Percentiles rank a stretch among this genome's conserved stretches.
phyloP scores from a whole-genome alignment of 192 early-diverging fungal genomes.

The Lobosporangium transversale region DNA sequence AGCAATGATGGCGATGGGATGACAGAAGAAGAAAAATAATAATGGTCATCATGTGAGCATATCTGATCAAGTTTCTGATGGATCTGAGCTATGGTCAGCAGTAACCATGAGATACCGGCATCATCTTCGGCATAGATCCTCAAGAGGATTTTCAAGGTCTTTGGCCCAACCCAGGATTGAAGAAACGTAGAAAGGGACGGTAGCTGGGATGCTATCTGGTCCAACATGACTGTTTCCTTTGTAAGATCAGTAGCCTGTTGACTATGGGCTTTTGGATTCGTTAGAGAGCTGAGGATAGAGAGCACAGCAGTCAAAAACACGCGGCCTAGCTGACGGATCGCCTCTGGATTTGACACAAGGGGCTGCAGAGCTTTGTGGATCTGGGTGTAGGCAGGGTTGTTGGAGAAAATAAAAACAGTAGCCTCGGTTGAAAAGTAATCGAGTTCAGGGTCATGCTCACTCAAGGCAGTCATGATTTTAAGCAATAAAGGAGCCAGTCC shows the following conservation, averaged over 20 bases:
- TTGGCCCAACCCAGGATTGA: constrained; percentile 11
- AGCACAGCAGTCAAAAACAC: constrained; percentile 8
- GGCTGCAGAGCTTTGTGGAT: constrained; percentile 1
- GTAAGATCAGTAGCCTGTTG: neutral
- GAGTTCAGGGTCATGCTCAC: constrained; percentile 7
- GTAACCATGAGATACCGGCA: constrained; percentile 31
- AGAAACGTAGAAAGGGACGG: neutral
- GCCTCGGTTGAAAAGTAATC: constrained; percentile 4
- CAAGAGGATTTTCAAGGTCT: constrained; percentile 8
- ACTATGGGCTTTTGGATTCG: neutral
- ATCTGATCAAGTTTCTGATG: constrained; percentile 6
- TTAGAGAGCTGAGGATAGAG: constrained; percentile 10
- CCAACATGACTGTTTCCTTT: neutral
- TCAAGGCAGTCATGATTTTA: neutral
- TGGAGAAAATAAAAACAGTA: constrained; percentile 12
- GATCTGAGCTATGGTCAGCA: constrained; percentile 15
- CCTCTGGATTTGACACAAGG: constrained; percentile 10
- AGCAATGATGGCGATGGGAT: neutral
- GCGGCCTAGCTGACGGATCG: constrained; percentile 24
- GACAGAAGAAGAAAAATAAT: no score
- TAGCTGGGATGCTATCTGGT: neutral
- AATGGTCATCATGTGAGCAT: neutral
- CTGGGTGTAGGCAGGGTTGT: neutral
- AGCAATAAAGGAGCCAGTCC: neutral
- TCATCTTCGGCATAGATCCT: constrained; percentile 41